Evolutionary conservation across 208 protist genomes (phyloP).

Genomic region (Leishmania braziliensis): DNA sequence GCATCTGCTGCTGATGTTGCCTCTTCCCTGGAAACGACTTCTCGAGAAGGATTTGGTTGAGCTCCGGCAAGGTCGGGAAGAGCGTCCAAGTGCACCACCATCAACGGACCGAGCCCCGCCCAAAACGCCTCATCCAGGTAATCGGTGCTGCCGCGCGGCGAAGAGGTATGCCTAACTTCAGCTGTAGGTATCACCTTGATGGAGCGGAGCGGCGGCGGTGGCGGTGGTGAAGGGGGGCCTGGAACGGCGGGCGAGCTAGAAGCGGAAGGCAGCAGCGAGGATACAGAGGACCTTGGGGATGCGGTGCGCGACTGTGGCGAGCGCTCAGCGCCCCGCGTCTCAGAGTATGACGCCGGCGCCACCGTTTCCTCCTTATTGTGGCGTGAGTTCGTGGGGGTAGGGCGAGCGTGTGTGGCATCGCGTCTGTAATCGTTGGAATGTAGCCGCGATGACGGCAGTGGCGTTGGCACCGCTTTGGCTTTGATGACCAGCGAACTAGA

Average conservation of each 20-base stretch:
- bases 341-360: not conserved
- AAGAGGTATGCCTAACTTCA: not conserved
- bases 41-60: not conserved
- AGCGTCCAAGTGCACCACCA: conserved; percentile 20
- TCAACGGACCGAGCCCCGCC: conserved; percentile 23
- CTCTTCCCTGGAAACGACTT: not conserved
- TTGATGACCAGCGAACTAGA: not conserved
- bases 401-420: not conserved
- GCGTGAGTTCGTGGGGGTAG: not conserved
- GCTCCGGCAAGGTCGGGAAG: not conserved
- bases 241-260: not conserved
- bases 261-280: not conserved
- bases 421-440: not conserved
- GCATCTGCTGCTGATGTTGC: not conserved
- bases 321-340: not conserved
- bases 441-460: not conserved
- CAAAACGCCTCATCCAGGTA: not conserved
- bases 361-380: not conserved
- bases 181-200: not conserved
- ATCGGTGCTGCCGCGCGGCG: not conserved
- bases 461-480: not conserved
- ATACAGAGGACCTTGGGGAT: not conserved
- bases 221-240: not conserved
- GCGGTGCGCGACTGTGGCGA: conserved; percentile 4
- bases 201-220: not conserved